Evolutionary conservation across 2,329 filamentous ascomycete species (phyloP), one percentile per base, ranked within the genome.

Genomic region (Penicillium sp.): DNA sequence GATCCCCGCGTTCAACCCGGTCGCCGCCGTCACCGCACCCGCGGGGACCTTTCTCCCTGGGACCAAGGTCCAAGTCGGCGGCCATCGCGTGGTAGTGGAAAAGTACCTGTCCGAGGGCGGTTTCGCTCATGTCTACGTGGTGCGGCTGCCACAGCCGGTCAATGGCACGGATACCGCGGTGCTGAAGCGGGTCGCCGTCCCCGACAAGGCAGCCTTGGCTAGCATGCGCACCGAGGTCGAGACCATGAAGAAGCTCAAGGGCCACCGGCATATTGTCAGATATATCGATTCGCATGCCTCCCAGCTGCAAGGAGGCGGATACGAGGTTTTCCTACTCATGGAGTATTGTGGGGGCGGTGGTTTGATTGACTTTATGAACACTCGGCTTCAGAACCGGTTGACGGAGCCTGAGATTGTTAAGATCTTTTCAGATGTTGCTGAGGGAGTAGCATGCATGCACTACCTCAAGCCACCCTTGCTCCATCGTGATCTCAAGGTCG

Each of bases 351-450:
- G 90, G 70, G 95, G 95, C 52, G 95, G 95, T 64, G 94, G 95
- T 37, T 80, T 99, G 73, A 99, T 99, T 74, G 95, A 99, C 79
- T 99, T 98, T 75, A 99, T 99, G 95, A 99, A 99, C 78, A 99
- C 95, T 37, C 87, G 95, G 54, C 81, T 99, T 70, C 95, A 99
- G 78, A 93, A 99, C 75, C 90, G 95, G 52, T 83, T 99, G 76
- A 99, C 94, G 37, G 95, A 99, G 80, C 94, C 95, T 51, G 95
- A 99, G 81, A 96, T 99, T 68, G 81, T 99, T 69, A 90, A 93
- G 80, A 98, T 99, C 77, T 98, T 99, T 78, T 89, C 89, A 53
- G 95, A 99, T 75, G 91, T 97, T 56, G 90, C 93, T 50, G 94
- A 98, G 79, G 95, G 95, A 39, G 92, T 99, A 46, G 95, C 95